These are phyloP conservation scores for Xylaria sp. DNA, from an alignment of 2,329 filamentous ascomycete species.

Conservation along the genomic window DNA sequence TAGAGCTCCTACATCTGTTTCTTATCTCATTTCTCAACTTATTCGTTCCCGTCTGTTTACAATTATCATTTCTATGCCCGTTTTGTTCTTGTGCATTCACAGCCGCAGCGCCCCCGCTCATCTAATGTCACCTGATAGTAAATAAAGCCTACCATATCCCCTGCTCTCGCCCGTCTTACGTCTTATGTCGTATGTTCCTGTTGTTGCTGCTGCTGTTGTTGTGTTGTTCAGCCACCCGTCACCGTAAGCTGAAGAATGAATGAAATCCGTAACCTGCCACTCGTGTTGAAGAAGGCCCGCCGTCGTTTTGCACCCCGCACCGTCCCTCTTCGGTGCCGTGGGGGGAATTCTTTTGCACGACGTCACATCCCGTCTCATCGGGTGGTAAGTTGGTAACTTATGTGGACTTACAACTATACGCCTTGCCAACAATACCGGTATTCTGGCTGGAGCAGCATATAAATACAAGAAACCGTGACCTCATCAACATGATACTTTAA, in stretches of 20 bases:
- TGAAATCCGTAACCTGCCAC: neutral
- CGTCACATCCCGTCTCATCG: constrained; percentile 40
- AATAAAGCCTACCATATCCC: constrained; percentile 7
- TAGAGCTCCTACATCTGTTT: constrained; percentile 58
- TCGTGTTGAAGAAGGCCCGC: neutral
- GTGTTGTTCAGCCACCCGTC: neutral
- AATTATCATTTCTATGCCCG: neutral
- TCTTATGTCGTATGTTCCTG: constrained; percentile 21
- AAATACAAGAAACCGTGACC: neutral
- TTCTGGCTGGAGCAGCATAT: neutral
- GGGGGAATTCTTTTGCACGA: constrained; percentile 37
- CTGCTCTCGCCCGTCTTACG: constrained; percentile 5
- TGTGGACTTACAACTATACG: constrained; percentile 9
- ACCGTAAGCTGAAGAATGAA: constrained; percentile 5
- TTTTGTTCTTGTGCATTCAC: constrained; percentile 9
- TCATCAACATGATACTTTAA: constrained; percentile 23
- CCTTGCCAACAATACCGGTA: neutral
- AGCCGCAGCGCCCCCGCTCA: constrained; percentile 10
- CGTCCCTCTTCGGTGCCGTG: constrained; percentile 9
- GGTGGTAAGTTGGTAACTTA: constrained; percentile 15
- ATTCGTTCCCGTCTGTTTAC: neutral
- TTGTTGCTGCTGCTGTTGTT: no score
- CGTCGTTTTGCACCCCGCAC: constrained; percentile 16
- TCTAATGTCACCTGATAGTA: constrained; percentile 21
- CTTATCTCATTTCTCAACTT: neutral